These are phyloP conservation scores for Trichoderma atroviride DNA, from an alignment of 2,329 filamentous ascomycete species.

Conservation along the genomic window DNA sequence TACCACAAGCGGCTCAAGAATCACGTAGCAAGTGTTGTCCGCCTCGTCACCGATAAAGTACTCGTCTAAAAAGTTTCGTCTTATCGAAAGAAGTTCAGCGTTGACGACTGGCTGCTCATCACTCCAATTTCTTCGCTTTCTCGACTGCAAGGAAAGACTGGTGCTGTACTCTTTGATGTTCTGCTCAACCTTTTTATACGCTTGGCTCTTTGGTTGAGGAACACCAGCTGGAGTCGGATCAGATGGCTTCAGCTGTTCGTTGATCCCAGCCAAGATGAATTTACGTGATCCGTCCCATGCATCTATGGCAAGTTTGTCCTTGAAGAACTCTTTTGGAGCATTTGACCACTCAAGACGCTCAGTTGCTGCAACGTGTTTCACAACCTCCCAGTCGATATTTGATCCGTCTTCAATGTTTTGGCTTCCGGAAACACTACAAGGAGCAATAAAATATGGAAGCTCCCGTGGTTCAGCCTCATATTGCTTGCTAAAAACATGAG, in stretches of 20 bases:
- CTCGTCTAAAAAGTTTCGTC: conserved; percentile 82
- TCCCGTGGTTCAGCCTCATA: conserved; percentile 66
- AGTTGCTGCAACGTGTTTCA: conserved; percentile 46
- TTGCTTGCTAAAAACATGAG: conserved; percentile 85
- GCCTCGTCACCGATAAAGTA: conserved; percentile 54
- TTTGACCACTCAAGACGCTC: conserved; percentile 46
- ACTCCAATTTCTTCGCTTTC: conserved; percentile 55
- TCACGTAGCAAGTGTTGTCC: conserved; percentile 63
- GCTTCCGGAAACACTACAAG: conserved; percentile 41
- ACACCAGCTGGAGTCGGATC: conserved; percentile 66
- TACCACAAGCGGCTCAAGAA: conserved; percentile 74
- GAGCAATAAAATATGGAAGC: conserved; percentile 84
- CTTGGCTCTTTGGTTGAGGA: conserved; percentile 50
- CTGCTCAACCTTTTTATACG: conserved; percentile 45
- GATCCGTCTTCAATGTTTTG: background rate
- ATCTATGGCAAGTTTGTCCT: conserved; percentile 59
- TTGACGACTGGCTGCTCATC: conserved; percentile 79
- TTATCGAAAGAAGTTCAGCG: conserved; percentile 71
- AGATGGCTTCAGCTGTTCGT: conserved; percentile 60
- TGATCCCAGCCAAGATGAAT: conserved; percentile 57
- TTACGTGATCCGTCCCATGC: conserved; percentile 66
- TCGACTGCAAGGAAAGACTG: conserved; percentile 69
- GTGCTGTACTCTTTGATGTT: conserved; percentile 84
- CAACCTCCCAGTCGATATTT: conserved; percentile 63
- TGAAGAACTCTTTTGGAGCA: conserved; percentile 52